A percentile compares a stretch with the other conserved stretches of the same genome.
phyloP scores from a whole-genome alignment of 306 rosid species.

The Prinsepia uniflora region DNA sequence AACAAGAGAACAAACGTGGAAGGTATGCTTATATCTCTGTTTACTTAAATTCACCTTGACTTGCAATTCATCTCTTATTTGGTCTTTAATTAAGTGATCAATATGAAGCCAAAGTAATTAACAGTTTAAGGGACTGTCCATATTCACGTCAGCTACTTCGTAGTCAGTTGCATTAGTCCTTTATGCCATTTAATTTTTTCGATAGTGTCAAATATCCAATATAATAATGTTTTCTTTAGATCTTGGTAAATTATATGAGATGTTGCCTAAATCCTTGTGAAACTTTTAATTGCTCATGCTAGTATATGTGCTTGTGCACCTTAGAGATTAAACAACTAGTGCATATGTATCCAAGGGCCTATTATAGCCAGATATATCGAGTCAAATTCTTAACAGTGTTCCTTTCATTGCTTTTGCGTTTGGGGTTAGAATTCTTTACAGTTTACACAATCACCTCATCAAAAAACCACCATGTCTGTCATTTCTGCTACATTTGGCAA shows the following conservation, averaged over 20 bases:
- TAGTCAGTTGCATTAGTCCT: not conserved
- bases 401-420: not conserved
- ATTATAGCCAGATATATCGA: not conserved
- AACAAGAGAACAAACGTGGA: slow-evolving; percentile 90
- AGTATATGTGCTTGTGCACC: not conserved
- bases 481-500: not conserved
- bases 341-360: not conserved
- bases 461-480: not conserved
- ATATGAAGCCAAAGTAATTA: too few relatives aligned
- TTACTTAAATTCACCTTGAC: not conserved
- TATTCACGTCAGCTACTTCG: not conserved
- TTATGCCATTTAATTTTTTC: not conserved
- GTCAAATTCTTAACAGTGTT: not conserved
- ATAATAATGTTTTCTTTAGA: not conserved
- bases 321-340: too few relatives aligned
- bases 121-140: too few relatives aligned
- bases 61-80: not conserved
- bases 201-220: not conserved
- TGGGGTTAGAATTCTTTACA: not conserved
- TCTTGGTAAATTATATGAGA: not conserved
- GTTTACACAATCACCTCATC: not conserved
- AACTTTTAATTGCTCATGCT: not conserved
- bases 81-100: not conserved
- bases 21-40: slow-evolving; percentile 38
- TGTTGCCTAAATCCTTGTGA: not conserved